A percentile compares a stretch with the other conserved stretches of the same genome.
Evolutionary conservation across 1,284 basidiomycete species (phyloP).

Genomic region (Boletus sp.): DNA sequence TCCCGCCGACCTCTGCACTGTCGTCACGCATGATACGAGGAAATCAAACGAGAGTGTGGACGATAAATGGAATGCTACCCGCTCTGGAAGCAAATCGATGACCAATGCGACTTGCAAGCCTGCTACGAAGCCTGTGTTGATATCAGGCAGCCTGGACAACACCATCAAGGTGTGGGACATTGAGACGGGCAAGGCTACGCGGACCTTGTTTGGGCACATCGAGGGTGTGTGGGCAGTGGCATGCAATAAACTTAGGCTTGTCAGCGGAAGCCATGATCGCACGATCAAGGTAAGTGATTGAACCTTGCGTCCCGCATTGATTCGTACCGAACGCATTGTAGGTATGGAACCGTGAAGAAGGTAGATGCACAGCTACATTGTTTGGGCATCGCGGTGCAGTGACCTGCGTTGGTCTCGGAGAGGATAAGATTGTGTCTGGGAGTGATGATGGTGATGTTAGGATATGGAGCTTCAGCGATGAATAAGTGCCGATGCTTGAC

Average conservation of each 20-base stretch:
- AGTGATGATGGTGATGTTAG: constrained; percentile 84
- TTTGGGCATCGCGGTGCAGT: constrained; percentile 95
- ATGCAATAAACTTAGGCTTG: constrained; percentile 87
- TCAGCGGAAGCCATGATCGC: constrained; percentile 88
- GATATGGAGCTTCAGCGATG: constrained; percentile 74
- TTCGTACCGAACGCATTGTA: constrained; percentile 27
- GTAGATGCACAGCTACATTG: constrained; percentile 83
- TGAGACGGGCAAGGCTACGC: constrained; percentile 73
- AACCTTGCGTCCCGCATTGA: constrained; percentile 1
- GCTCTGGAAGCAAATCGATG: not conserved
- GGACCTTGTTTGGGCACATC: constrained; percentile 93
- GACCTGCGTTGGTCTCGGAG: constrained; percentile 85
- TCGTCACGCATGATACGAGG: constrained; percentile 29
- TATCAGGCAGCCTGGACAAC: constrained; percentile 92
- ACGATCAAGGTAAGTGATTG: constrained; percentile 76
- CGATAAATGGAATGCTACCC: constrained; percentile 11
- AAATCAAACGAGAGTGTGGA: constrained; percentile 15
- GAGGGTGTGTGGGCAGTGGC: constrained; percentile 97
- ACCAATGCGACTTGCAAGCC: not conserved
- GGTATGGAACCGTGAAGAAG: constrained; percentile 94
- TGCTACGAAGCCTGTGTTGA: constrained; percentile 64
- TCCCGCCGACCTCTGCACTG: constrained; percentile 26
- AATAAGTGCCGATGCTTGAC: not conserved
- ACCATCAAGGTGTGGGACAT: constrained; percentile 97
- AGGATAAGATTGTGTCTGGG: constrained; percentile 94